A percentile compares a stretch with the other conserved stretches of the same genome.
phyloP scores from a whole-genome alignment of 176 grass and related monocot species.

The Ensete glaucum region DNA sequence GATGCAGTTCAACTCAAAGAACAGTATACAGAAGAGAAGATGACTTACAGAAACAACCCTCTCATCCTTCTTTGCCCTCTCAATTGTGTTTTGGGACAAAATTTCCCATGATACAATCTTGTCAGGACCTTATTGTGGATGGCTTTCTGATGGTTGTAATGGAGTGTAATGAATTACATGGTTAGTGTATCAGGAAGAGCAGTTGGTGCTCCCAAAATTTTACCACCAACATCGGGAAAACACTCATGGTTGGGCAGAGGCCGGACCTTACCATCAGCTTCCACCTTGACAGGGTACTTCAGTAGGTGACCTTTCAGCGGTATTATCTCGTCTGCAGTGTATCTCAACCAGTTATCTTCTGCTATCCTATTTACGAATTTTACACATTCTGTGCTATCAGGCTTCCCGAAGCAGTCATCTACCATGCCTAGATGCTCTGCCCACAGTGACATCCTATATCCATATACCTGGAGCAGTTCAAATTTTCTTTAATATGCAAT shows the following conservation, averaged over 20 bases:
- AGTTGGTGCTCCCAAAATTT: constrained; percentile 32
- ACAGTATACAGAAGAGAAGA: too few relatives aligned
- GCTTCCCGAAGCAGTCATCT: constrained; percentile 12
- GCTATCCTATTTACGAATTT: constrained; percentile 31
- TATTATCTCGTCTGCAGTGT: neutral
- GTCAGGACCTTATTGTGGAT: too few relatives aligned
- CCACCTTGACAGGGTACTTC: constrained; percentile 36
- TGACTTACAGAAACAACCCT: too few relatives aligned
- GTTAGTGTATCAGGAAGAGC: constrained; percentile 38
- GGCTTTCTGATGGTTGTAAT: too few relatives aligned
- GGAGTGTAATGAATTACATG: constrained; percentile 20
- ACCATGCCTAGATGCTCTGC: constrained; percentile 49
- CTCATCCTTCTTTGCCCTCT: too few relatives aligned
- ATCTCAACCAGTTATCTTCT: constrained; percentile 28
- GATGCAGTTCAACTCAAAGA: too few relatives aligned
- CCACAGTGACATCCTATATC: constrained; percentile 58
- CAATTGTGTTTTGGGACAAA: too few relatives aligned
- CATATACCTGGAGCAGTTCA: constrained; percentile 27
- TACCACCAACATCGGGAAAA: constrained; percentile 57
- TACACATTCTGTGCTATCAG: constrained; percentile 32
- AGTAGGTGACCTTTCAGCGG: constrained; percentile 37
- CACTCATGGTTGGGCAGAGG: constrained; percentile 8
- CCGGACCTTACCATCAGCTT: constrained; percentile 8
- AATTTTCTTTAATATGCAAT: neutral
- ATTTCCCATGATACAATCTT: too few relatives aligned